Percentiles rank a stretch among this genome's conserved stretches.
Conservation (phyloP, 495 filamentous ascomycete genomes). For the Penicillium nucicola region DNA sequence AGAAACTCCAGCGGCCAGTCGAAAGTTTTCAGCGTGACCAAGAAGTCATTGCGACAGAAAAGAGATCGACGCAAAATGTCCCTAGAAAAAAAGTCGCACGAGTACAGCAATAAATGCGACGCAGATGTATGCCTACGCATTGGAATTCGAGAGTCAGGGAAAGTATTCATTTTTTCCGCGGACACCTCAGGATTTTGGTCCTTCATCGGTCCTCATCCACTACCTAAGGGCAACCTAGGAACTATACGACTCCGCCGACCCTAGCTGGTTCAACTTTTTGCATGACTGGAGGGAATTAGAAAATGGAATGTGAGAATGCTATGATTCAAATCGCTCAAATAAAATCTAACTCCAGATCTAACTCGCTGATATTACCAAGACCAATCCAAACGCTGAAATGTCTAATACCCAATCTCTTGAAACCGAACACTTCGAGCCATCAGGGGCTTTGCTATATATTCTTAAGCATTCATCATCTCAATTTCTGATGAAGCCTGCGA, state of each 20-base stretch:
- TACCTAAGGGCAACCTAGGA: slow-evolving; percentile 1
- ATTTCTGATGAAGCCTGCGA: not conserved
- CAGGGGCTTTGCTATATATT: too few relatives aligned
- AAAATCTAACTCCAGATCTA: not conserved
- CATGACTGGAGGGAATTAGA: not conserved
- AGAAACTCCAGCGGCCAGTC: not conserved
- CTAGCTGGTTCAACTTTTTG: slow-evolving; percentile 6
- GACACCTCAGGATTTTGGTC: slow-evolving; percentile 1
- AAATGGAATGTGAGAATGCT: slow-evolving; percentile 1
- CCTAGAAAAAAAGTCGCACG: not conserved
- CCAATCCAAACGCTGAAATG: slow-evolving; percentile 1
- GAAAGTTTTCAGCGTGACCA: not conserved
- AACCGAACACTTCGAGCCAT: not conserved
- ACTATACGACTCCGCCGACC: slow-evolving; percentile 6
- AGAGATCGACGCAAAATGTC: not conserved
- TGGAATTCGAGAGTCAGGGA: not conserved
- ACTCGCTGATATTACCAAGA: not conserved
- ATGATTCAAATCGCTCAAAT: slow-evolving; percentile 6
- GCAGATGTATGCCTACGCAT: too few relatives aligned
- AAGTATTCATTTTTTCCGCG: slow-evolving; percentile 5
- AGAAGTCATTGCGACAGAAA: not conserved
- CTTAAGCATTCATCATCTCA: too few relatives aligned
- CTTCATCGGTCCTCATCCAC: slow-evolving; percentile 1
- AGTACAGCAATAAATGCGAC: not conserved
- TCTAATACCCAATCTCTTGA: slow-evolving; percentile 2